phyloP scores from a whole-genome alignment of 2,329 filamentous ascomycete genomes.

The Aspergillus novofumigatus region DNA sequence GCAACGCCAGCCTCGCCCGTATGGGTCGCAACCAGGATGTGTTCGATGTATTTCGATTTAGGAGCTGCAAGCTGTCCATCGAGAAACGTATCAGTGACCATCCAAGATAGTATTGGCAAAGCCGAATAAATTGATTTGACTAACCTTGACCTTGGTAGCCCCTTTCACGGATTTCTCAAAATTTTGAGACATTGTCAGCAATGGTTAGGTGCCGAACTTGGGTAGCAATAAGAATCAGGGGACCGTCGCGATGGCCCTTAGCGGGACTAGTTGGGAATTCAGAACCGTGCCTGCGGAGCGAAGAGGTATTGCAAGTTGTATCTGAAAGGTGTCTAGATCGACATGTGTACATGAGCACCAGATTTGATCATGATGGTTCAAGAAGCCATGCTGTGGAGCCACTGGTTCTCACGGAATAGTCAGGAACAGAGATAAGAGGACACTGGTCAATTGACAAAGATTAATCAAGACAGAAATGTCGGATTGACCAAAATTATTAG shows the following conservation, averaged over 20 bases:
- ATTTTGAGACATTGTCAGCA: slow-evolving; percentile 47
- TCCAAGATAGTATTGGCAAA: not conserved
- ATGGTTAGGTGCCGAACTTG: slow-evolving; percentile 8
- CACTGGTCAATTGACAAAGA: too few relatives aligned
- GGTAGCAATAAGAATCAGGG: slow-evolving; percentile 10
- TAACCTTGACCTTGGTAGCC: slow-evolving; percentile 93
- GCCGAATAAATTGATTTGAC: slow-evolving; percentile 13
- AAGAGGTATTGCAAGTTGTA: not conserved
- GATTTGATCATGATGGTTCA: slow-evolving; percentile 26
- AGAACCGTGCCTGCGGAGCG: not conserved
- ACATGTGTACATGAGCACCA: slow-evolving; percentile 21
- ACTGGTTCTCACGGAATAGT: slow-evolving; percentile 10
- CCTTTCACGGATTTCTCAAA: slow-evolving; percentile 99
- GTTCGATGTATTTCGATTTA: slow-evolving; percentile 99
- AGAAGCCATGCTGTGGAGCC: slow-evolving; percentile 25
- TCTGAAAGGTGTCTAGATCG: slow-evolving; percentile 15
- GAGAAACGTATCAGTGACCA: slow-evolving; percentile 18
- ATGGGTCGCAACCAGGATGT: slow-evolving; percentile 92
- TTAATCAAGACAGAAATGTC: not conserved
- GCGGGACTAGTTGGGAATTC: not conserved
- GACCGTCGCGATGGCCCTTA: slow-evolving; percentile 5
- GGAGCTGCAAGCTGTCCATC: slow-evolving; percentile 74
- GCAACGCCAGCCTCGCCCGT: slow-evolving; percentile 90
- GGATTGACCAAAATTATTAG: not conserved
- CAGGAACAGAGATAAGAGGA: slow-evolving; percentile 1